phyloP scores from a whole-genome alignment of 345 rosid genomes.

The Euphorbia peplus region DNA sequence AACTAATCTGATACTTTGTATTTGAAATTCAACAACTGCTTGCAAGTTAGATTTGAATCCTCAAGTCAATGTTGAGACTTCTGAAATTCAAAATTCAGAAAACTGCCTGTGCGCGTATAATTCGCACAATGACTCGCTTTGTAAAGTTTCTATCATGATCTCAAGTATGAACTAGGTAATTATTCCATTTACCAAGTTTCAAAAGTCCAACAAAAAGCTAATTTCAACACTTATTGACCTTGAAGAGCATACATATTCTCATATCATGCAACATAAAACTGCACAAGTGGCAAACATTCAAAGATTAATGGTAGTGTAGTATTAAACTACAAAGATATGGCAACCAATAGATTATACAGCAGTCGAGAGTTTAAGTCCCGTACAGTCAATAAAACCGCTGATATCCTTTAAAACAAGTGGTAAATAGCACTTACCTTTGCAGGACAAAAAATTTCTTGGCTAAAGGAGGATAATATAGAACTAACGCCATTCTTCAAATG shows the following conservation, averaged over 20 bases:
- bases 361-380: too few relatives aligned
- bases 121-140: neutral
- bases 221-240: neutral
- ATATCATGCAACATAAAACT: neutral
- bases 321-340: too few relatives aligned
- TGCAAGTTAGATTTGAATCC: too few relatives aligned
- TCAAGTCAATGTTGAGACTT: neutral
- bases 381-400: too few relatives aligned
- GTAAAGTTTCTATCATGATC: neutral
- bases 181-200: neutral
- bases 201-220: neutral
- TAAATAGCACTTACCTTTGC: too few relatives aligned
- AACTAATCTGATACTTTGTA: slow-evolving; percentile 3
- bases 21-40: too few relatives aligned
- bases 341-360: too few relatives aligned
- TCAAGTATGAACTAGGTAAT: neutral
- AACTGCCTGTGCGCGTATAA: neutral
- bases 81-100: neutral
- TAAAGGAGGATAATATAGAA: too few relatives aligned
- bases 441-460: too few relatives aligned
- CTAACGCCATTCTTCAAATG: too few relatives aligned
- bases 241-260: neutral
- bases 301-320: neutral
- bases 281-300: neutral
- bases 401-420: too few relatives aligned